A percentile compares a stretch with the other conserved stretches of the same genome.
Conservation (phyloP, 2,329 filamentous ascomycete species). For the Coniochaeta ligniaria region DNA sequence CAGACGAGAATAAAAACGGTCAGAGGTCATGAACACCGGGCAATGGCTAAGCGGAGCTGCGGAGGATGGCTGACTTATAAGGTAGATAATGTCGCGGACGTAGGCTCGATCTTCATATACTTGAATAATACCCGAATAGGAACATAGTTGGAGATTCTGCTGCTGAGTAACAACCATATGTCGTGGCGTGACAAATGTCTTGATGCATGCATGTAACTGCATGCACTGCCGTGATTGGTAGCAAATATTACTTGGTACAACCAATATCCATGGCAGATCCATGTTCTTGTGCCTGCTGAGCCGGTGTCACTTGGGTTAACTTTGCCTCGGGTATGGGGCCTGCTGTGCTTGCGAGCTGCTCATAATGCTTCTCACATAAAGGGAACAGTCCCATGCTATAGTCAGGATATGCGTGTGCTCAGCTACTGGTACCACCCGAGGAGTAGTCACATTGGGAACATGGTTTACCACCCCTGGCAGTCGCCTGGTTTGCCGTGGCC, state of each 20-base stretch:
- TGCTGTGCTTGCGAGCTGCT: too few relatives aligned
- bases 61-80: not conserved
- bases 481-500: slow-evolving; percentile 1
- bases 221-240: not conserved
- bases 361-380: too few relatives aligned
- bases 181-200: not conserved
- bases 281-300: too few relatives aligned
- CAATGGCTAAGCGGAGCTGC: not conserved
- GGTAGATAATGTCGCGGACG: not conserved
- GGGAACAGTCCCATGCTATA: too few relatives aligned
- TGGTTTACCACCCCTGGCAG: too few relatives aligned
- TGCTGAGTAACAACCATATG: not conserved
- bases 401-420: too few relatives aligned
- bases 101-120: not conserved
- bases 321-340: too few relatives aligned
- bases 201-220: not conserved
- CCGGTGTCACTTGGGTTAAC: too few relatives aligned
- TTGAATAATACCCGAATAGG: not conserved
- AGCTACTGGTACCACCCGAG: too few relatives aligned
- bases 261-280: too few relatives aligned
- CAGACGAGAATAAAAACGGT: not conserved
- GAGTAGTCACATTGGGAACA: too few relatives aligned
- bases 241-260: not conserved
- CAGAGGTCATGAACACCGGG: not conserved
- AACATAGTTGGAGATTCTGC: not conserved